Base-by-base conservation (phyloP, 2,329 filamentous ascomycete species). In the Fusarium duplospermum region DNA sequence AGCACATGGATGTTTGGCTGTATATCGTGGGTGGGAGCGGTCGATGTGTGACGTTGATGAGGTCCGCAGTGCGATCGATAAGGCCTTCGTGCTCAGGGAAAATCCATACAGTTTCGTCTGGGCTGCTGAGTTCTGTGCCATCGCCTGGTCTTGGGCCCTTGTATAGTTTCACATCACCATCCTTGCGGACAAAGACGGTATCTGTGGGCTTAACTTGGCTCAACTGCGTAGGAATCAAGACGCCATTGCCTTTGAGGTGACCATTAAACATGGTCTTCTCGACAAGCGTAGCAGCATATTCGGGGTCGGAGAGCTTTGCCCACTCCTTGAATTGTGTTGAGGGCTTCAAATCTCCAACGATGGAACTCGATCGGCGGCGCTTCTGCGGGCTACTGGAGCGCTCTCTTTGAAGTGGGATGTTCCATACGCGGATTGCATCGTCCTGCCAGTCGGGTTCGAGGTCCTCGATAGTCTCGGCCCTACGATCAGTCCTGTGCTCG, bases 381-480 rank as follows among this genome's bases (percentile, higher is more conserved):
- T 84, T 84, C 36, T 74, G 78, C 2, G 83, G 82, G 50, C 81
- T 83, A 69, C 77, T 79, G 2, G 82, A 82, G 6, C 80, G 76
- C 20, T 76, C 71, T 47, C 79, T 77, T 50, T 67, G 77, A 24
- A 81, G 82, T 0, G 93, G 89, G 78, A 98, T 87, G 54, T 94
- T 92, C 96, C 96, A 98, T 1, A 98, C 93, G 67, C 91, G 91
- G 65, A 98, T 90, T 71, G 92, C 91, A 13, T 90, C 86, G 81
- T 98, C 96, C 67, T 89, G 82, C 89, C 91, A 97, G 59, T 94
- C 91, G 0, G 95, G 93, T 33, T 85, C 81, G 40, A 78, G 66
- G 29, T 79, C 77, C 4, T 73, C 45, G 18, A 78, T 63, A n/a
- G 74, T 69, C 4, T 72, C 70, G 7, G 74, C 62, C 10, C 84